These are phyloP conservation scores for Cyclotella choctawhatcheeana DNA, from an alignment of 108 stramenopile genomes.

Conservation along the genomic window DNA sequence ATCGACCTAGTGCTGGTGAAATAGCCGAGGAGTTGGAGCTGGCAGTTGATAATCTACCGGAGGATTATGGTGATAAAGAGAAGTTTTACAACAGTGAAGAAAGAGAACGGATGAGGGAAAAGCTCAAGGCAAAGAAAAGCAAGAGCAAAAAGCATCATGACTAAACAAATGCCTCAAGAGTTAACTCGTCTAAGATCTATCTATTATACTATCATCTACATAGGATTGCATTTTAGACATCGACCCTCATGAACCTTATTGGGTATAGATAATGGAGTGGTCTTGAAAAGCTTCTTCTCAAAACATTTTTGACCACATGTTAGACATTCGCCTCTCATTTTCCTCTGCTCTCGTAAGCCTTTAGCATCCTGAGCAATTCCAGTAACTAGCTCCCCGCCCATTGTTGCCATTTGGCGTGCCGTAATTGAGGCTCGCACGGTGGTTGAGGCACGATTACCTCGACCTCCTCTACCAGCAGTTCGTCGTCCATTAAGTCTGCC, in stretches of 20 bases:
- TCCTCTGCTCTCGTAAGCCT: constrained; percentile 21
- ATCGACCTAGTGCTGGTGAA: constrained; percentile 72
- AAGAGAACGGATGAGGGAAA: not conserved
- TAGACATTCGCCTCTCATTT: constrained; percentile 42
- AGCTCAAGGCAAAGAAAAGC: not conserved
- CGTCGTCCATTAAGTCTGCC: not conserved
- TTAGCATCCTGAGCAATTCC: constrained; percentile 20
- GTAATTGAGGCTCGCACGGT: not conserved
- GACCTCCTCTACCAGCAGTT: not conserved
- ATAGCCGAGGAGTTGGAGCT: constrained; percentile 56
- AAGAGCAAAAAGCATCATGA: not conserved
- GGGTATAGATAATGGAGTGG: constrained; percentile 34
- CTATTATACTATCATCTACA: constrained; percentile 16
- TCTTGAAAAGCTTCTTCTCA: constrained; percentile 37
- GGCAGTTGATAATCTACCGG: constrained; percentile 46
- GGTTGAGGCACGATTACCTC: not conserved
- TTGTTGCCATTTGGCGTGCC: constrained; percentile 24
- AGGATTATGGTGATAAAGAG: constrained; percentile 49
- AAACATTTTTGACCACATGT: constrained; percentile 40
- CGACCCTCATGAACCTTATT: constrained; percentile 32
- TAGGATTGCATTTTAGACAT: constrained; percentile 39
- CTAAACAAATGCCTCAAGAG: too few species aligned
- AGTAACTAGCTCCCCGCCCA: constrained; percentile 31
- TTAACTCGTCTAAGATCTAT: not conserved
- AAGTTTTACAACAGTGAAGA: constrained; percentile 22